These are phyloP conservation scores for Neurospora intermedia DNA, from an alignment of 495 filamentous ascomycete genomes.

Conservation along the genomic window DNA sequence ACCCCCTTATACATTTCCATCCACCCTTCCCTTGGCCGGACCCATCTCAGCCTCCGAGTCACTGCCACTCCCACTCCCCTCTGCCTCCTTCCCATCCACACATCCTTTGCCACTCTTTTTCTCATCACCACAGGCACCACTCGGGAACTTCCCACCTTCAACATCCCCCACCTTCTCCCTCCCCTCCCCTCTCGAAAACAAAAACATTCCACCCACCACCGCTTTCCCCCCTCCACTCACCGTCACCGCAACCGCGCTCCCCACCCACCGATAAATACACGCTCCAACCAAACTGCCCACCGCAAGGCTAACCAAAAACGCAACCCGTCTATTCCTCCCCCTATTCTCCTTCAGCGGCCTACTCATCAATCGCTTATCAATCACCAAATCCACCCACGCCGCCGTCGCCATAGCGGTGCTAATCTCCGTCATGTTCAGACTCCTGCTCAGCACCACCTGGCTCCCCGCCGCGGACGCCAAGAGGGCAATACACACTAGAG, in stretches of 20 bases:
- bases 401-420: slow-evolving; percentile 60
- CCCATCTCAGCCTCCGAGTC: neutral
- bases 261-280: slow-evolving; percentile 29
- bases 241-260: slow-evolving; percentile 31
- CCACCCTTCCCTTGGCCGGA: neutral
- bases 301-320: slow-evolving; percentile 40
- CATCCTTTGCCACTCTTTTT: neutral
- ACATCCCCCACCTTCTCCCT: slow-evolving; percentile 8
- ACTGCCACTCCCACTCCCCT: neutral
- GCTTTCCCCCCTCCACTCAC: slow-evolving; percentile 35
- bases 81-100: neutral
- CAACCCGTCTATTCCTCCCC: slow-evolving; percentile 37
- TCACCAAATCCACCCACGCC: slow-evolving; percentile 49
- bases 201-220: slow-evolving; percentile 33
- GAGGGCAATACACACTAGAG: slow-evolving; percentile 36
- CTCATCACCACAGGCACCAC: neutral
- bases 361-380: slow-evolving; percentile 37
- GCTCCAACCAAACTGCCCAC: slow-evolving; percentile 46
- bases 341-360: slow-evolving; percentile 28
- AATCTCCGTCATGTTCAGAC: slow-evolving; percentile 49
- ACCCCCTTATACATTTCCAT: neutral
- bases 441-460: slow-evolving; percentile 47
- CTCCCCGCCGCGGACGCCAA: slow-evolving; percentile 47
- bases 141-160: neutral
- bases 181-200: slow-evolving; percentile 28